These are phyloP conservation scores for Arabidopsis lyrata DNA, from an alignment of 441 rosid species.

Conservation along the genomic window DNA sequence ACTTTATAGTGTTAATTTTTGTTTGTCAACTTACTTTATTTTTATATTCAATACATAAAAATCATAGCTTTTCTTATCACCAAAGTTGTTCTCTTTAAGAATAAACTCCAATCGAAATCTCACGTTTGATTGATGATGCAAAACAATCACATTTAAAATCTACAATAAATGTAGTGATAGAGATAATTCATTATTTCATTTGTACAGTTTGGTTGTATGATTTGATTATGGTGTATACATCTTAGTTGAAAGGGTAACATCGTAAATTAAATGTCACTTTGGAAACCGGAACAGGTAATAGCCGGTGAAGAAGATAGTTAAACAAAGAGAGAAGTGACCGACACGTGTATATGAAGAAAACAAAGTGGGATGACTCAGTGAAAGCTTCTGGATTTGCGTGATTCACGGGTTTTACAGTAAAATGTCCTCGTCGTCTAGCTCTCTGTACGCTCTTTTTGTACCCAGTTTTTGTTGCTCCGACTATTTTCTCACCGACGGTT, in stretches of 20 bases:
- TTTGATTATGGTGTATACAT: not conserved
- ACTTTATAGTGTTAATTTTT: constrained; percentile 15
- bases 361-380: constrained; percentile 12
- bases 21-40: constrained; percentile 26
- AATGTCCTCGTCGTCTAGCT: constrained; percentile 38
- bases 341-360: constrained; percentile 21
- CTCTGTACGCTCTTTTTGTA: constrained; percentile 38
- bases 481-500: constrained; percentile 42
- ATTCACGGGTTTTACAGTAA: constrained; percentile 44
- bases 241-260: constrained; percentile 26
- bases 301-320: constrained; percentile 7
- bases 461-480: constrained; percentile 35
- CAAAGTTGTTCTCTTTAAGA: constrained; percentile 1
- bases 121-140: constrained; percentile 25
- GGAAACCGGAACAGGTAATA: constrained; percentile 32
- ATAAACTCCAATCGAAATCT: not conserved
- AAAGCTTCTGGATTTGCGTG: constrained; percentile 36
- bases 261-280: constrained; percentile 21
- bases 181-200: constrained; percentile 25
- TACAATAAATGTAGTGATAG: constrained; percentile 33
- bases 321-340: not conserved
- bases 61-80: constrained; percentile 27
- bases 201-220: constrained; percentile 26
- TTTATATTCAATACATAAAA: not conserved
- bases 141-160: constrained; percentile 22